Evolutionary conservation across 2,329 filamentous ascomycete genomes (phyloP).

Genomic region (Epichloe glyceriae): DNA sequence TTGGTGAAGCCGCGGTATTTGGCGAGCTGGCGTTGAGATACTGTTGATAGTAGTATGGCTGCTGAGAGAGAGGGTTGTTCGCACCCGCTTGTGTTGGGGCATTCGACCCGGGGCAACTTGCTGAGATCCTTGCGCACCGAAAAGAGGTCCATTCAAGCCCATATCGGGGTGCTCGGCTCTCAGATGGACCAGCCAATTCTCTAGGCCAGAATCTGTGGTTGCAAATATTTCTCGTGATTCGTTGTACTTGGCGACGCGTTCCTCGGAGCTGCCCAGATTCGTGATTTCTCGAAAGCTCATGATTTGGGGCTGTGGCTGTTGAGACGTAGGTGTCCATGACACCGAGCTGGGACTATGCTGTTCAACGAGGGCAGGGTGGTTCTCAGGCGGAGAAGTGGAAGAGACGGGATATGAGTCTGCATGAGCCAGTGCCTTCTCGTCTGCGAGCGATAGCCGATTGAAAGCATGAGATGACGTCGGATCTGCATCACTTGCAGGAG

Average conservation of each 20-base stretch:
- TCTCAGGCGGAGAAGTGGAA: slow-evolving; percentile 24
- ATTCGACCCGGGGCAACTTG: slow-evolving; percentile 9
- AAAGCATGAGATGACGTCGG: slow-evolving; percentile 11
- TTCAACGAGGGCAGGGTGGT: slow-evolving; percentile 20
- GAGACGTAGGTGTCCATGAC: slow-evolving; percentile 4
- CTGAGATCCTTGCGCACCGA: slow-evolving; percentile 11
- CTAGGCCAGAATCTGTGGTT: slow-evolving; percentile 61
- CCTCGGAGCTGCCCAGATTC: slow-evolving; percentile 47
- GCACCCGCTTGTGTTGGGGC: slow-evolving; percentile 12
- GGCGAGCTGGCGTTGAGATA: slow-evolving; percentile 34
- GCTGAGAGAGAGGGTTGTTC: slow-evolving; percentile 19
- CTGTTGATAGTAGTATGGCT: slow-evolving; percentile 45
- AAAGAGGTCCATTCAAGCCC: slow-evolving; percentile 9
- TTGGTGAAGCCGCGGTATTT: slow-evolving; percentile 13
- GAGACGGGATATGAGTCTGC: slow-evolving; percentile 21
- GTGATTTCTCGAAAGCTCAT: slow-evolving; percentile 67
- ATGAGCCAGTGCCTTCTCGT: slow-evolving; percentile 30
- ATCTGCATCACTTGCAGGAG: slow-evolving; percentile 21
- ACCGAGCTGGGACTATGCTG: background rate
- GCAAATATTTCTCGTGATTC: slow-evolving; percentile 60
- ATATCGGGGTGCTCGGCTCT: slow-evolving; percentile 32
- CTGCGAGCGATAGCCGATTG: slow-evolving; percentile 26
- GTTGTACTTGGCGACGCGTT: slow-evolving; percentile 63
- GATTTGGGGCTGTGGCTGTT: slow-evolving; percentile 18
- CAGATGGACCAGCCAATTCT: slow-evolving; percentile 38